Evolutionary conservation across 148 eudicot genomes (phyloP).

Genomic region (Rhododendron henanense): DNA sequence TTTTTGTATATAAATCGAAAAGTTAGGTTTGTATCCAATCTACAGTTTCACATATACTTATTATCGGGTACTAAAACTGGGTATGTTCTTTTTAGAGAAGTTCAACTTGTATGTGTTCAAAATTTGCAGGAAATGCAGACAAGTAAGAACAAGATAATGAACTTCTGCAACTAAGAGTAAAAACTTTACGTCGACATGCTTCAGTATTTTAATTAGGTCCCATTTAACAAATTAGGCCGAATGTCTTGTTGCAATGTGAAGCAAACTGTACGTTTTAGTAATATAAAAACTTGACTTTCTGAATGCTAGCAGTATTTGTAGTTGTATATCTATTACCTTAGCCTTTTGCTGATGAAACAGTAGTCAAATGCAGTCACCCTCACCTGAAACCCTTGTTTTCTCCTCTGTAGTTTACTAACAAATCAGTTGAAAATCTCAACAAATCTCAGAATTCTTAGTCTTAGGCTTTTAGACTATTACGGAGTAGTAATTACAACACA

Average conservation of each 20-base stretch:
- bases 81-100: background rate
- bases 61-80: background rate
- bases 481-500: background rate
- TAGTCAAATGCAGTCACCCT: background rate
- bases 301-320: background rate
- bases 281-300: background rate
- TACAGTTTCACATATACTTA: background rate
- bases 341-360: background rate
- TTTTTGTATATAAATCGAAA: background rate
- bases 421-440: background rate
- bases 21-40: background rate
- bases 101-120: background rate
- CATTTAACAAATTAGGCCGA: background rate
- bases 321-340: background rate
- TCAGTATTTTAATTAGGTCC: background rate
- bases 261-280: background rate
- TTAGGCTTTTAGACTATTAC: background rate
- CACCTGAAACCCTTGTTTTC: conserved; percentile 10
- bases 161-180: background rate
- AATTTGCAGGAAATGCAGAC: background rate
- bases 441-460: background rate
- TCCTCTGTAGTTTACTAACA: background rate
- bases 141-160: background rate
- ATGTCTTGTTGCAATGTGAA: background rate
- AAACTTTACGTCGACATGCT: background rate